These are phyloP conservation scores for Tilletia walkeri DNA, from an alignment of 1,284 basidiomycete species.

Conservation along the genomic window DNA sequence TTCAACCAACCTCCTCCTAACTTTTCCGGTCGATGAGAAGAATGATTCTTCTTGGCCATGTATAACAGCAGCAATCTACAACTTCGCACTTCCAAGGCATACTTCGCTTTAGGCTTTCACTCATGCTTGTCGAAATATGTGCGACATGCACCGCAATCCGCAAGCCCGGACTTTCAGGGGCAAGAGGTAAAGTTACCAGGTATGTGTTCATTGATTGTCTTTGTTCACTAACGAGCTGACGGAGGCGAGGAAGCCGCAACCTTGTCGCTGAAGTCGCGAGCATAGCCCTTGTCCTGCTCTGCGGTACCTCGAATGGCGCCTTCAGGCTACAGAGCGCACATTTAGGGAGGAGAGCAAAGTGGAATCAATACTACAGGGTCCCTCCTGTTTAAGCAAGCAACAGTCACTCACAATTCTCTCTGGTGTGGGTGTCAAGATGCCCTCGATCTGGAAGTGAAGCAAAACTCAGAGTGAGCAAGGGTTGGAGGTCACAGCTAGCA, in stretches of 20 bases:
- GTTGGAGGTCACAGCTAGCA: too few species aligned
- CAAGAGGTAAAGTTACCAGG: background rate
- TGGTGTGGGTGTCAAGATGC: slow-evolving; percentile 14
- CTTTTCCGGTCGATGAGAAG: background rate
- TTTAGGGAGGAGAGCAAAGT: background rate
- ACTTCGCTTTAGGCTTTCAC: too few species aligned
- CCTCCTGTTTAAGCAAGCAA: background rate
- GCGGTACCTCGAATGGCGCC: slow-evolving; percentile 12
- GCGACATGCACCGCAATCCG: too few species aligned
- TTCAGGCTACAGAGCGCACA: slow-evolving; percentile 1
- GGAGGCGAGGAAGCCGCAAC: slow-evolving; percentile 1
- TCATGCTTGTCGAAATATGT: background rate
- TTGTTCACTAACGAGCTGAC: background rate
- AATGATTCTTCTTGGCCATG: too few species aligned
- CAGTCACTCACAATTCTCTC: background rate
- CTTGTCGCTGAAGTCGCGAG: slow-evolving; percentile 1
- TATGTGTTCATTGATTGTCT: background rate
- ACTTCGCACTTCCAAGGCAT: too few species aligned
- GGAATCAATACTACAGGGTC: background rate
- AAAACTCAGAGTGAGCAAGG: background rate
- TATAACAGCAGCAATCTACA: too few species aligned
- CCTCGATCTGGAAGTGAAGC: background rate
- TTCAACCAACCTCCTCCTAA: slow-evolving; percentile 1
- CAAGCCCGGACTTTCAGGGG: background rate
- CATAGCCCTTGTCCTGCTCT: slow-evolving; percentile 8